Evolutionary conservation across 140 eudicot genomes (phyloP).

Genomic region (Bidens hawaiensis): DNA sequence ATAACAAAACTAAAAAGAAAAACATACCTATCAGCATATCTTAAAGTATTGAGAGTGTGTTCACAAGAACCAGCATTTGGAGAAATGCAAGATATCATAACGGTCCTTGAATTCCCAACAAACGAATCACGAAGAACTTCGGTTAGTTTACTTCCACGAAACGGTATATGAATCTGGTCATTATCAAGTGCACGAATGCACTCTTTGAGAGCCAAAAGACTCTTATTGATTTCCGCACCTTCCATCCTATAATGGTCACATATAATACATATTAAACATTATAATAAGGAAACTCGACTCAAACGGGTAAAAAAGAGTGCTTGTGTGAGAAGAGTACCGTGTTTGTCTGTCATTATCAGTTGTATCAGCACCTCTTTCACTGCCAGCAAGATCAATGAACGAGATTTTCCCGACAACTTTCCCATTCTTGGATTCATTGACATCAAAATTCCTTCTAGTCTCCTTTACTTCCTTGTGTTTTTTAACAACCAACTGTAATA

Average conservation of each 20-base stretch:
- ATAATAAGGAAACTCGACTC: neutral
- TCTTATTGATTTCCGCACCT: constrained; percentile 99
- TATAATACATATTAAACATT: constrained; percentile 3
- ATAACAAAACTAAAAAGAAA: neutral
- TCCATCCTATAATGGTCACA: constrained; percentile 58
- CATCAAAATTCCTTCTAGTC: constrained; percentile 53
- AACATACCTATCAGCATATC: constrained; percentile 92
- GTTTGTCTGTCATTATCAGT: constrained; percentile 99
- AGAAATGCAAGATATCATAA: constrained; percentile 98
- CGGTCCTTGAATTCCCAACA: constrained; percentile 97
- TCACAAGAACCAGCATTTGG: constrained; percentile 97
- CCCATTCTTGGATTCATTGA: constrained; percentile 60
- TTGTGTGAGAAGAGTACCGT: constrained; percentile 39
- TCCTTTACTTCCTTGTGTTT: constrained; percentile 85
- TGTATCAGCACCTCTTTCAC: constrained; percentile 99
- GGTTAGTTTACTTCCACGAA: constrained; percentile 97
- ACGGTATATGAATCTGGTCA: constrained; percentile 97
- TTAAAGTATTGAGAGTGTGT: constrained; percentile 93
- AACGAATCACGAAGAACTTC: constrained; percentile 99
- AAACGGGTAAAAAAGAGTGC: neutral
- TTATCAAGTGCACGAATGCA: constrained; percentile 99
- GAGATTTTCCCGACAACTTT: constrained; percentile 93
- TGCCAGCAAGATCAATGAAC: constrained; percentile 98
- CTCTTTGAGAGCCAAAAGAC: constrained; percentile 96
- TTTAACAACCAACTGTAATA: constrained; percentile 83